These are phyloP conservation scores for Picochlorum sp. DNA, from an alignment of 139 green algal species.

Conservation along the genomic window DNA sequence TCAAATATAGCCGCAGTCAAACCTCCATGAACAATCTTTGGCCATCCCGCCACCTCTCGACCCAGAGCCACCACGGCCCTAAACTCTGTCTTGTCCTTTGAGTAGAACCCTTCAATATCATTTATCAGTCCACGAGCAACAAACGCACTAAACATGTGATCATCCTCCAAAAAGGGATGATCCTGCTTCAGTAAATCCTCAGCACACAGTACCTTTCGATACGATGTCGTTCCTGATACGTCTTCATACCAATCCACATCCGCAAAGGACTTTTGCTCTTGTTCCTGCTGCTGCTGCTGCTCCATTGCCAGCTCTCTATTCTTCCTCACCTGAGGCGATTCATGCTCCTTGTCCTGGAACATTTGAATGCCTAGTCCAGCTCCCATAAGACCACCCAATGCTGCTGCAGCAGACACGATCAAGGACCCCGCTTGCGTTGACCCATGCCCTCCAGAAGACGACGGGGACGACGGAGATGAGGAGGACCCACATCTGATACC, in stretches of 20 bases:
- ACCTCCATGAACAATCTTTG: conserved; percentile 56
- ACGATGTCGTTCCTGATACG: neutral
- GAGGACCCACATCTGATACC: no score
- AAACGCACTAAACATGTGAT: conserved; percentile 40
- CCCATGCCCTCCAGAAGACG: no score
- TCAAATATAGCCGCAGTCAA: conserved; percentile 70
- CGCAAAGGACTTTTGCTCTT: neutral
- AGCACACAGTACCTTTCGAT: conserved; percentile 12
- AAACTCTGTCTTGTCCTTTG: conserved; percentile 19
- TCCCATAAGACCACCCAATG: neutral
- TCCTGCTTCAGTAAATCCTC: conserved; percentile 24
- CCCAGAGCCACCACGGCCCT: conserved; percentile 8
- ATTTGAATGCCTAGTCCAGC: neutral
- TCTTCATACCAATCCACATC: conserved; percentile 4
- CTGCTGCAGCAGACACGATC: neutral
- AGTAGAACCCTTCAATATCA: conserved; percentile 49
- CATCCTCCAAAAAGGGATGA: conserved; percentile 32
- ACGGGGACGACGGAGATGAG: no score
- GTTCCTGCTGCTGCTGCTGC: neutral
- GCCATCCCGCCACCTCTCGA: conserved; percentile 11
- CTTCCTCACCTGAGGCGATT: neutral
- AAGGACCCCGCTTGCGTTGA: no score
- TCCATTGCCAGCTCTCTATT: conserved; percentile 1
- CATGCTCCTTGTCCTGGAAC: neutral
- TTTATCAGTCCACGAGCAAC: conserved; percentile 36